Evolutionary conservation across 345 rosid species (phyloP).

Genomic region (Physaria fendleri): DNA sequence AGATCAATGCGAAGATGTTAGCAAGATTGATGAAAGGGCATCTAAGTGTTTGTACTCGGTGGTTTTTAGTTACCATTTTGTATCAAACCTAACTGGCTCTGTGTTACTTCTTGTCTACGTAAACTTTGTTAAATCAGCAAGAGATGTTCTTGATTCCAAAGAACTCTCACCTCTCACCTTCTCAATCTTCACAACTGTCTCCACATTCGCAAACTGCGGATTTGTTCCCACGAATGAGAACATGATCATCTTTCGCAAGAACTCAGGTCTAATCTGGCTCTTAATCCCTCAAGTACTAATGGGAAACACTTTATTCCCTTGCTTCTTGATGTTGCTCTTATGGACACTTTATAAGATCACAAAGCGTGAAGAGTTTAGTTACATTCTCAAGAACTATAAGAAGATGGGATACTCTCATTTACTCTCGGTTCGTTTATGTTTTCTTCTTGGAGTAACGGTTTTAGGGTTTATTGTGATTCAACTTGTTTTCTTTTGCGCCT

Average conservation of each 20-base stretch:
- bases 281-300: conserved; percentile 44
- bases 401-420: conserved; percentile 43
- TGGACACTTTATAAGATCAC: conserved; percentile 38
- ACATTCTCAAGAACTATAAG: conserved; percentile 33
- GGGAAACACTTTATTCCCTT: conserved; percentile 57
- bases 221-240: conserved; percentile 73
- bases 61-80: conserved; percentile 40
- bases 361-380: conserved; percentile 29
- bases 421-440: conserved; percentile 27
- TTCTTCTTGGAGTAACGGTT: conserved; percentile 33
- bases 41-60: conserved; percentile 33
- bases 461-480: conserved; percentile 40
- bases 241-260: conserved; percentile 47
- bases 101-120: conserved; percentile 33
- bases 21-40: conserved; percentile 2
- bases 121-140: conserved; percentile 30
- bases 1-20: background rate
- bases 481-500: conserved; percentile 25
- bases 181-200: conserved; percentile 45
- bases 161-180: conserved; percentile 36
- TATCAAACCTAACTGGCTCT: conserved; percentile 34
- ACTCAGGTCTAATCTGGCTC: conserved; percentile 49
- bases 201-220: conserved; percentile 57
- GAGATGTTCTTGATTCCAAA: conserved; percentile 35
- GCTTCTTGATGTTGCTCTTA: conserved; percentile 29